phyloP scores from a whole-genome alignment of 2,329 filamentous ascomycete genomes.

The Penicillium sp. region DNA sequence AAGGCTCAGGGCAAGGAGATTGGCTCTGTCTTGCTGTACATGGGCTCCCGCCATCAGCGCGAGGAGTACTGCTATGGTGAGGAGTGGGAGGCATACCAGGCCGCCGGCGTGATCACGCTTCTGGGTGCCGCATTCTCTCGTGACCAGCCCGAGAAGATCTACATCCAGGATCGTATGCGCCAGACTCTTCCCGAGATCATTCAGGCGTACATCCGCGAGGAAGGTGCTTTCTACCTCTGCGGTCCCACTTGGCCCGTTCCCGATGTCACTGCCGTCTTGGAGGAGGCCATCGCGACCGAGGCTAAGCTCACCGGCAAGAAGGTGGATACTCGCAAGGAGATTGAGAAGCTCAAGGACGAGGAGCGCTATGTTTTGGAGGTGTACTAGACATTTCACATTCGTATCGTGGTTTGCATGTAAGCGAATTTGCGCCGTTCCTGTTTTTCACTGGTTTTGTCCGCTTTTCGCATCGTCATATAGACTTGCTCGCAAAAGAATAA shows the following conservation, averaged over 20 bases:
- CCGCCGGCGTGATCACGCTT: conserved; percentile 89
- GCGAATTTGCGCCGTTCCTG: conserved; percentile 11
- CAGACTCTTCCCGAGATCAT: conserved; percentile 77
- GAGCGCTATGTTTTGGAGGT: conserved; percentile 93
- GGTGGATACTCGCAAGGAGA: conserved; percentile 80
- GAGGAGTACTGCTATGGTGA: conserved; percentile 99
- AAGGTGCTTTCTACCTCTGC: conserved; percentile 94
- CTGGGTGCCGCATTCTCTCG: conserved; percentile 91
- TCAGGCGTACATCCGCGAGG: conserved; percentile 76
- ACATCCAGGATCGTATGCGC: conserved; percentile 97
- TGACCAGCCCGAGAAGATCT: conserved; percentile 97
- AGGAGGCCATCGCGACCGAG: conserved; percentile 81
- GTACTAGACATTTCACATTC: conserved; percentile 54
- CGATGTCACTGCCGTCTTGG: conserved; percentile 86
- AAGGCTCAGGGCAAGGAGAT: conserved; percentile 96
- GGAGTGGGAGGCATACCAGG: conserved; percentile 97
- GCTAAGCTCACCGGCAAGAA: conserved; percentile 65
- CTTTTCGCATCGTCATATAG: neutral
- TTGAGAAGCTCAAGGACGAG: conserved; percentile 95
- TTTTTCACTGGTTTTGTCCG: too few species aligned
- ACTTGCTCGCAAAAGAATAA: neutral
- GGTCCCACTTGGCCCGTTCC: conserved; percentile 98
- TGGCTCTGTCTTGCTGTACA: conserved; percentile 87
- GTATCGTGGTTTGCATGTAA: conserved; percentile 4
- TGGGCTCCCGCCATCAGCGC: conserved; percentile 92